phyloP scores from a whole-genome alignment of 1,284 basidiomycete genomes.

The Peniophora sp. region DNA sequence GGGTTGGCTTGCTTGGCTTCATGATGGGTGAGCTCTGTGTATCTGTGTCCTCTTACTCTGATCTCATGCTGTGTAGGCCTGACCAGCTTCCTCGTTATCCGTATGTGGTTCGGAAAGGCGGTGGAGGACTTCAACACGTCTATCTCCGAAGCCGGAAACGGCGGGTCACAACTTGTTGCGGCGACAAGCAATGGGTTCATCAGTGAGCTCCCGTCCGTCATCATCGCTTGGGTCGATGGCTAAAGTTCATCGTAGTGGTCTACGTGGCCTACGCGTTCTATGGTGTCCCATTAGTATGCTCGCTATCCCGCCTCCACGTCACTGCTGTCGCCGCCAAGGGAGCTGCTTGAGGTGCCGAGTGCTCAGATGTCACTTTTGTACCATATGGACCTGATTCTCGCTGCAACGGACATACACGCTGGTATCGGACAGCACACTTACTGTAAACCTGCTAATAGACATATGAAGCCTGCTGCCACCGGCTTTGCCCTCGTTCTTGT shows the following conservation, averaged over 20 bases:
- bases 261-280: conserved; percentile 74
- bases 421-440: too few relatives aligned
- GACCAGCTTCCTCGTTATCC: conserved; percentile 59
- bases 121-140: conserved; percentile 67
- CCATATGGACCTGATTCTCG: too few relatives aligned
- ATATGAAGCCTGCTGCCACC: too few relatives aligned
- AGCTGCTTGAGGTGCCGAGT: too few relatives aligned
- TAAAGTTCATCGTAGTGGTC: conserved; percentile 42
- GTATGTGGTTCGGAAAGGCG: conserved; percentile 77
- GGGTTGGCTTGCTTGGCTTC: conserved; percentile 70
- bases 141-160: conserved; percentile 40
- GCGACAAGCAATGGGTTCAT: conserved; percentile 65
- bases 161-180: conserved; percentile 55
- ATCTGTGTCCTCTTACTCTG: neutral
- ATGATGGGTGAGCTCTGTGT: conserved; percentile 46
- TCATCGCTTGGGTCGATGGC: neutral
- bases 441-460: too few relatives aligned
- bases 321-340: conserved; percentile 20
- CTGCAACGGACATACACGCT: too few relatives aligned
- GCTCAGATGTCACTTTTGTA: too few relatives aligned
- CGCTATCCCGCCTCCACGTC: conserved; percentile 65
- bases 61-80: conserved; percentile 35
- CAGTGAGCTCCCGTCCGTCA: conserved; percentile 39
- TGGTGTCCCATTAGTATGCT: conserved; percentile 59
- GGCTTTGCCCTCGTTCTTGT: too few relatives aligned